phyloP scores from a whole-genome alignment of 2,329 filamentous ascomycete species.

The Cladosporium sphaerospermum region DNA sequence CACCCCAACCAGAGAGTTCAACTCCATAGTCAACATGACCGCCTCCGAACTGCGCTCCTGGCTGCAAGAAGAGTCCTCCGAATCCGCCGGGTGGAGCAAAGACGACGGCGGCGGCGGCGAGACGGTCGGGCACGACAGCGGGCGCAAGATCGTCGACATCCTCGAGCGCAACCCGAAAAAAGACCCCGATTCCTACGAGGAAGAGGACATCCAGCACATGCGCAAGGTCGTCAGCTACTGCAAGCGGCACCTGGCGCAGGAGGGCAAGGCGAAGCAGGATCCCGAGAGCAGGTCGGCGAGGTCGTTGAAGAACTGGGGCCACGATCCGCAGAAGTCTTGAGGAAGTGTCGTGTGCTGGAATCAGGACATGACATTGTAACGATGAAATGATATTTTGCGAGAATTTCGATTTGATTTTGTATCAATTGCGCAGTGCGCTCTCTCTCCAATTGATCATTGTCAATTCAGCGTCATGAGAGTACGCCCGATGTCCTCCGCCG shows the following conservation, averaged over 20 bases:
- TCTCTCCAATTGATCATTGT: background rate
- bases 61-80: slow-evolving; percentile 55
- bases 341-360: background rate
- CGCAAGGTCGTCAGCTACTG: slow-evolving; percentile 55
- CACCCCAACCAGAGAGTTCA: slow-evolving; percentile 49
- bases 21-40: slow-evolving; percentile 61
- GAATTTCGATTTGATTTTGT: too few relatives aligned
- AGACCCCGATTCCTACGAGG: slow-evolving; percentile 50
- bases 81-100: slow-evolving; percentile 55
- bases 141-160: slow-evolving; percentile 58
- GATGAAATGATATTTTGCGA: too few relatives aligned
- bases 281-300: slow-evolving; percentile 52
- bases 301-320: slow-evolving; percentile 56
- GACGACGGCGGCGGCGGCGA: slow-evolving; percentile 52
- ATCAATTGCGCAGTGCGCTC: too few relatives aligned
- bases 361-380: too few relatives aligned
- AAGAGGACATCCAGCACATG: slow-evolving; percentile 47
- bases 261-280: slow-evolving; percentile 52
- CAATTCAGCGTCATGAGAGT: background rate
- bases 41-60: slow-evolving; percentile 55
- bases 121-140: slow-evolving; percentile 59
- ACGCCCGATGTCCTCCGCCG: background rate
- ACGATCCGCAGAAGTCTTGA: slow-evolving; percentile 21
- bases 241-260: slow-evolving; percentile 61
- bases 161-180: slow-evolving; percentile 56